These are phyloP conservation scores for Emericellopsis cladophorae DNA, from an alignment of 2,329 filamentous ascomycete genomes.

Conservation along the genomic window DNA sequence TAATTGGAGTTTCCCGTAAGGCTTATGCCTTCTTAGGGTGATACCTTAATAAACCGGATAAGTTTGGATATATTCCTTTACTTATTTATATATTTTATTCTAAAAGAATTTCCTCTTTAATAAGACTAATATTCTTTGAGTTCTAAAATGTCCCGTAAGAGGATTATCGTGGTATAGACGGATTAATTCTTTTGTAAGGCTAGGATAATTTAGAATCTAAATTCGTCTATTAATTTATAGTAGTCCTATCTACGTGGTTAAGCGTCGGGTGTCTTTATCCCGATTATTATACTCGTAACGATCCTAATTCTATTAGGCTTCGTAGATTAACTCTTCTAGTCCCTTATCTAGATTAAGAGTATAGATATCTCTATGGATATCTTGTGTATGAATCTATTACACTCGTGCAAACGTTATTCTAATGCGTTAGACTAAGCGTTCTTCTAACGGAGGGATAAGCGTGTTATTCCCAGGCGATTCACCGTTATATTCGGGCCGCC, in stretches of 20 bases:
- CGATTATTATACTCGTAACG: slow-evolving; percentile 3
- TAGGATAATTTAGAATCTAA: too few species aligned
- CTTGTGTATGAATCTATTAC: not conserved
- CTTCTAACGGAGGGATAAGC: not conserved
- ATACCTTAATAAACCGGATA: not conserved
- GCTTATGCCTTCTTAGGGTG: too few species aligned
- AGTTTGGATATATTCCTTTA: not conserved
- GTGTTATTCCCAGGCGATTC: too few species aligned
- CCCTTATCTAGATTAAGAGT: slow-evolving; percentile 6
- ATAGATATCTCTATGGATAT: slow-evolving; percentile 5
- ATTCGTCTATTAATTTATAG: not conserved
- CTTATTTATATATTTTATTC: not conserved
- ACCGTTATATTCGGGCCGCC: too few species aligned
- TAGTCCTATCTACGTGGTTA: too few species aligned
- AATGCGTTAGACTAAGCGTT: not conserved
- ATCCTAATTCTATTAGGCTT: slow-evolving; percentile 3
- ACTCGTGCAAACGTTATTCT: not conserved
- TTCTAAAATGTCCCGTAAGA: too few species aligned
- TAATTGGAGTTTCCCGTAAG: too few species aligned
- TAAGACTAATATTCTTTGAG: not conserved
- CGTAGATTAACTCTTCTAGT: slow-evolving; percentile 3
- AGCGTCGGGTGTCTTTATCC: not conserved
- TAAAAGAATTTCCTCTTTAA: not conserved
- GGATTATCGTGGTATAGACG: too few species aligned
- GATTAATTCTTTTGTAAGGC: too few species aligned